These are phyloP conservation scores for Globisporangium spinosum DNA, from an alignment of 352 stramenopile species.

Conservation along the genomic window DNA sequence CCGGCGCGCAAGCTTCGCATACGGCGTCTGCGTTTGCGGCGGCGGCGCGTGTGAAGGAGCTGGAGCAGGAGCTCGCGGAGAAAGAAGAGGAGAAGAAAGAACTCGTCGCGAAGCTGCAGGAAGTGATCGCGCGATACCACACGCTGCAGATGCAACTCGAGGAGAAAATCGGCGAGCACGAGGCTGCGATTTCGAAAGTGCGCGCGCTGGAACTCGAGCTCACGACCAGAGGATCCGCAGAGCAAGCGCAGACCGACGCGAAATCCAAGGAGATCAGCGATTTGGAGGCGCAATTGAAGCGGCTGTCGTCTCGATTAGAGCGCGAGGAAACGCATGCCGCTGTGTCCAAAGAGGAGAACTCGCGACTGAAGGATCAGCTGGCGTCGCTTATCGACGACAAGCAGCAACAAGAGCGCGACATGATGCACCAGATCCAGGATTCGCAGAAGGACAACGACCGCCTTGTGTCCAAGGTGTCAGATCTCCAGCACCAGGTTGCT, in stretches of 20 bases:
- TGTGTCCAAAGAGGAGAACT: conserved; percentile 60
- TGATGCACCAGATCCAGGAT: conserved; percentile 22
- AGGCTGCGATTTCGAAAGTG: conserved; percentile 42
- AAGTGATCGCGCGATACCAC: conserved; percentile 49
- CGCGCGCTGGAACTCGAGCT: conserved; percentile 57
- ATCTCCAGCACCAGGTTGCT: conserved; percentile 42
- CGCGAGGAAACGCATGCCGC: conserved; percentile 45
- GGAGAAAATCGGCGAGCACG: conserved; percentile 44
- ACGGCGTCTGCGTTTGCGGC: conserved; percentile 16
- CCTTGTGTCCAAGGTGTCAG: conserved; percentile 33
- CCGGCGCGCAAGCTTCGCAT: neutral
- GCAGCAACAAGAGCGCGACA: conserved; percentile 44
- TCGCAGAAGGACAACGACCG: conserved; percentile 21
- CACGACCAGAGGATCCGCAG: conserved; percentile 20
- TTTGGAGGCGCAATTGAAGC: conserved; percentile 32
- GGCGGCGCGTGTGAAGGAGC: conserved; percentile 21
- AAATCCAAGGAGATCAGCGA: conserved; percentile 25
- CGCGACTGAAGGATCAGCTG: conserved; percentile 43
- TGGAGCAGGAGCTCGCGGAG: conserved; percentile 35
- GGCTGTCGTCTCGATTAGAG: conserved; percentile 22
- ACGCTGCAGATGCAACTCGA: conserved; percentile 48
- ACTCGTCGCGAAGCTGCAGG: conserved; percentile 42
- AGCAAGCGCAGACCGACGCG: neutral
- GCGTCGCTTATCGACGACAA: conserved; percentile 39
- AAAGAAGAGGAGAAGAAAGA: conserved; percentile 51